A percentile compares a stretch with the other conserved stretches of the same genome.
Evolutionary conservation across 2,329 filamentous ascomycete species (phyloP).

Genomic region (Trichoderma sp.): DNA sequence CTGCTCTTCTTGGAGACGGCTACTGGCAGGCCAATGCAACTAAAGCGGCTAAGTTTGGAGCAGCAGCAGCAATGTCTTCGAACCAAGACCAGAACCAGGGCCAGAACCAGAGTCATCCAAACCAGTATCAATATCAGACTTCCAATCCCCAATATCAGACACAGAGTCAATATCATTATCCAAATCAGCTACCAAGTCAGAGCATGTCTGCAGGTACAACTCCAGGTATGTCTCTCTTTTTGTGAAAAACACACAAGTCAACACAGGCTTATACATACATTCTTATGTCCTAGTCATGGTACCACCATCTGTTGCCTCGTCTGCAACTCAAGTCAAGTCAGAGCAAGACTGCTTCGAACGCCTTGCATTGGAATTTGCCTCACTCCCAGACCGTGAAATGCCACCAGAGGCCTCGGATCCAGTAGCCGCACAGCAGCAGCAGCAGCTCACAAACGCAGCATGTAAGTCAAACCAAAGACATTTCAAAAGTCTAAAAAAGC

Average conservation of each 20-base stretch:
- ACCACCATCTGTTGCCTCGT: background rate
- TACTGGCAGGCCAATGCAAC: background rate
- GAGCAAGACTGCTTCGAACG: conserved; percentile 30
- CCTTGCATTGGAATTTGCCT: conserved; percentile 27
- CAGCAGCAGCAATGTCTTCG: background rate
- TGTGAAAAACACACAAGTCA: background rate
- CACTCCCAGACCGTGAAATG: conserved; percentile 30
- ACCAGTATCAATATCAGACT: background rate
- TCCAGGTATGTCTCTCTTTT: background rate
- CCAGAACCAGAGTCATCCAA: background rate
- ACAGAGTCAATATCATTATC: background rate
- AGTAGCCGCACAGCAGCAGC: background rate
- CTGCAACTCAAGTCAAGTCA: conserved; percentile 24
- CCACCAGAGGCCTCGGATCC: background rate
- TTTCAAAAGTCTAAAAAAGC: background rate
- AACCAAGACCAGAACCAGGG: background rate
- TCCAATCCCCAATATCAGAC: background rate
- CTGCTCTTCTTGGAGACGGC: background rate
- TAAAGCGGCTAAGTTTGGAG: background rate
- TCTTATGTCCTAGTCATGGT: background rate
- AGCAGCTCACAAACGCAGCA: background rate
- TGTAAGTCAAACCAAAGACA: background rate
- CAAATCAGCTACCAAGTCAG: background rate
- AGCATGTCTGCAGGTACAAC: background rate
- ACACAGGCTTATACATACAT: background rate